These are phyloP conservation scores for Parastagonospora avenae DNA, from an alignment of 2,329 filamentous ascomycete species.

Conservation along the genomic window DNA sequence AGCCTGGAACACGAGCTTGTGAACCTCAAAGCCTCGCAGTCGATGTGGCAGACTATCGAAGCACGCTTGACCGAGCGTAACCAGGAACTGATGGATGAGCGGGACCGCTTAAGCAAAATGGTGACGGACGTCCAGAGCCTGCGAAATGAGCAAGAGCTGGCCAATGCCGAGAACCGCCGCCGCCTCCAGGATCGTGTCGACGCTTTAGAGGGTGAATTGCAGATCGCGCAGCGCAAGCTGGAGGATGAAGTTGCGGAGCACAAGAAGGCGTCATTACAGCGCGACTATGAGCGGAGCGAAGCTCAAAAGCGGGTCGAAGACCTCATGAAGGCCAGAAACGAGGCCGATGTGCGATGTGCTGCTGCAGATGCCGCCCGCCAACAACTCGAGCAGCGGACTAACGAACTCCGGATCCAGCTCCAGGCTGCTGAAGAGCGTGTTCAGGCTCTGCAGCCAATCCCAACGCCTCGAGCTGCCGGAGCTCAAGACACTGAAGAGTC, in stretches of 20 bases:
- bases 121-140: slow-evolving; percentile 85
- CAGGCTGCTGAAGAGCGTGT: slow-evolving; percentile 87
- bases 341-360: slow-evolving; percentile 84
- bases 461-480: slow-evolving; percentile 65
- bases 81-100: slow-evolving; percentile 81
- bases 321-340: slow-evolving; percentile 76
- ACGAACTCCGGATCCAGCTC: slow-evolving; percentile 86
- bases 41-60: slow-evolving; percentile 92
- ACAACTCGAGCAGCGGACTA: slow-evolving; percentile 84
- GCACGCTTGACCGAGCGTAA: slow-evolving; percentile 87
- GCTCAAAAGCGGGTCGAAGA: slow-evolving; percentile 92
- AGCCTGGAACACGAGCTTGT: slow-evolving; percentile 88
- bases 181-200: slow-evolving; percentile 81
- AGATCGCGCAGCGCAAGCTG: slow-evolving; percentile 79
- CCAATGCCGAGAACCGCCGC: slow-evolving; percentile 80
- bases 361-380: slow-evolving; percentile 86
- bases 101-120: slow-evolving; percentile 79
- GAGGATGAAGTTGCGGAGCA: slow-evolving; percentile 81
- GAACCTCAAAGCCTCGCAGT: slow-evolving; percentile 93
- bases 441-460: slow-evolving; percentile 79
- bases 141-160: slow-evolving; percentile 87
- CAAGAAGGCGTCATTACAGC: slow-evolving; percentile 80
- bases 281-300: slow-evolving; percentile 89
- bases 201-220: slow-evolving; percentile 77
- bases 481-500: slow-evolving; percentile 58